These are phyloP conservation scores for Fusarium tanahbumbuense DNA, from an alignment of 2,329 filamentous ascomycete genomes.

Conservation along the genomic window DNA sequence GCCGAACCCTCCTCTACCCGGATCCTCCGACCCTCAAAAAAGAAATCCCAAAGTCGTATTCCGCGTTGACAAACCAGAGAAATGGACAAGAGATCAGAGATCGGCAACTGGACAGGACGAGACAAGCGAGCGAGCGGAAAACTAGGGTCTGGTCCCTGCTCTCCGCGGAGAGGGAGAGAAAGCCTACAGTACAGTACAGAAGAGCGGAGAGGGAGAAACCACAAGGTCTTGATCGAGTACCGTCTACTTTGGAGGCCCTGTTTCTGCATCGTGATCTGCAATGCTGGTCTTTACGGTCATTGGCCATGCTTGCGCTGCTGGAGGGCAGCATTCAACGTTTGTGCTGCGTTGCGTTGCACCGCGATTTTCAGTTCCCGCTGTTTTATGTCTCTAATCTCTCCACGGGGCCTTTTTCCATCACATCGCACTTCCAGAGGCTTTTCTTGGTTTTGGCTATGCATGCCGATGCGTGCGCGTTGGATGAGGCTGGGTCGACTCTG, in stretches of 20 bases:
- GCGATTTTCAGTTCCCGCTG: background rate
- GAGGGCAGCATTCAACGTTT: constrained; percentile 10
- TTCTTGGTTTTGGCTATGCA: background rate
- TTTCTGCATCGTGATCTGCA: constrained; percentile 31
- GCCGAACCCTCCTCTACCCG: constrained; percentile 1
- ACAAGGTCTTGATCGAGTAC: constrained; percentile 28
- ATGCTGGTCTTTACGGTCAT: constrained; percentile 15
- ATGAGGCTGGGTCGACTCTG: background rate
- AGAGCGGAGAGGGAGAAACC: background rate
- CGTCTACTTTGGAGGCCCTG: constrained; percentile 18
- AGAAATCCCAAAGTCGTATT: constrained; percentile 3
- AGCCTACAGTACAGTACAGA: background rate
- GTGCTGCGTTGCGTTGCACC: background rate
- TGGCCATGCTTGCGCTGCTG: constrained; percentile 20
- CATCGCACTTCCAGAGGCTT: background rate
- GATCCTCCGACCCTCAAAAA: constrained; percentile 1
- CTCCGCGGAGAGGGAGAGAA: background rate
- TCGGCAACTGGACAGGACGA: constrained; percentile 10
- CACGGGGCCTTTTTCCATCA: background rate
- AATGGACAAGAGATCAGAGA: constrained; percentile 13
- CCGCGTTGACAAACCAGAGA: background rate
- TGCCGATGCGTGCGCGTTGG: background rate
- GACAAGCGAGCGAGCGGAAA: constrained; percentile 12
- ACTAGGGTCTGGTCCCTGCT: constrained; percentile 27
- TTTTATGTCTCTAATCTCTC: background rate